Base-by-base conservation (phyloP, 2,329 filamentous ascomycete species). In the Teratosphaeria epicoccoides region DNA sequence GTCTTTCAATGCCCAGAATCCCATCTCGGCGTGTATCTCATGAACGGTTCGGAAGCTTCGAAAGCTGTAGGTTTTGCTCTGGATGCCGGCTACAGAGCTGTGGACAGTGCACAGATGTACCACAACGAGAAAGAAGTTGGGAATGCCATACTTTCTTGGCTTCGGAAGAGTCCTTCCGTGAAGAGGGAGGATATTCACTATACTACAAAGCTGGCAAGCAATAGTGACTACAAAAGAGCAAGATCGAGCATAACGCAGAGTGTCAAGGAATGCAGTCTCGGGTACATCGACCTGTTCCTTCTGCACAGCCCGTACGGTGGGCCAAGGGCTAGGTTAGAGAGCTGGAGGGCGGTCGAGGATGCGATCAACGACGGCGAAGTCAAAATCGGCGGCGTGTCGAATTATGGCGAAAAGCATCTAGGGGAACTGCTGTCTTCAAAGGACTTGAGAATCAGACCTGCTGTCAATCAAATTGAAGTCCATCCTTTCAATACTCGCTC, bases 291-390 rank as follows among this genome's bases (percentile, higher is more conserved):
- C 62, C 67, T 93, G 44, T 90, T 91, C 66, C 72, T 94, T 10
- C 72, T 93, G 51, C 88, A 93, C 63, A 85, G 82, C 46, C 88
- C 87, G 0, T 88, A 88, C 59, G 87, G 87, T 5, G 87, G 87
- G 1, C 81, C 75, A 61, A 68, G 78, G 59, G 82, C 80, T 6
- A 75, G 87, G 4, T 66, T 85, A 49, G 82, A 85, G 33, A 87
- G 84, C 62, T 93, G 87, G 87, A 77, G 72, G 59, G 87, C 87
- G 0, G 71, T 93, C 0, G 83, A 88, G 59, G 87, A 91, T 70
- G 86, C 87, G 0, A 81, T 90, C 25, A 68, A 77, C 4, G 83
- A 80, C 1, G 86, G 87, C 0, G 82, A 89, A 69, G 73, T 88
- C 25, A 82, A 71, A 63, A 82, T 78, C 56, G 85, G 81, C 23